Conservation (phyloP, 805 yeast genomes). For the Nakazawaea ishiwadae region DNA sequence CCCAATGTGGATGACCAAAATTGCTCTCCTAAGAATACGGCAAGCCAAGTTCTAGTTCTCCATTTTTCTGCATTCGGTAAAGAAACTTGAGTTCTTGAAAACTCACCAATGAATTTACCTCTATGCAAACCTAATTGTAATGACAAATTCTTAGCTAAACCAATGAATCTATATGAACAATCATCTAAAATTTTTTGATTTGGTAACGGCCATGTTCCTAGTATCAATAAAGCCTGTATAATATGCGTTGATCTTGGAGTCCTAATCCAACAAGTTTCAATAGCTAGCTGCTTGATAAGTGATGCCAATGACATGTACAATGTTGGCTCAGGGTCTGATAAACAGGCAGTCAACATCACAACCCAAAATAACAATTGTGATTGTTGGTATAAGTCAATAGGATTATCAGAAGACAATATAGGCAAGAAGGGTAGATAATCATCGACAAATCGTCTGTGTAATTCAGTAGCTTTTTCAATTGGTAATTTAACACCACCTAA, state of each 20-base stretch:
- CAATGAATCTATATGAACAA: conserved; percentile 83
- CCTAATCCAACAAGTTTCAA: conserved; percentile 87
- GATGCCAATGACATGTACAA: conserved; percentile 72
- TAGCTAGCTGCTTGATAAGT: conserved; percentile 79
- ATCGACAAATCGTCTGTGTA: conserved; percentile 65
- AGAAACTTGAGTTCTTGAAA: conserved; percentile 83
- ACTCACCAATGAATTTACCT: conserved; percentile 87
- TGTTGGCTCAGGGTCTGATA: conserved; percentile 84
- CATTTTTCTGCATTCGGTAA: conserved; percentile 89
- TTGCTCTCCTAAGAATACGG: conserved; percentile 82
- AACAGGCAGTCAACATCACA: conserved; percentile 78
- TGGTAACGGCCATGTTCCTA: conserved; percentile 89
- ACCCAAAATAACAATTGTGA: conserved; percentile 89
- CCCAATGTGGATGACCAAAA: conserved; percentile 89
- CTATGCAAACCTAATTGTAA: conserved; percentile 87
- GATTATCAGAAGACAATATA: conserved; percentile 63
- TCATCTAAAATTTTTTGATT: conserved; percentile 90
- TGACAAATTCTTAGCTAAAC: conserved; percentile 78
- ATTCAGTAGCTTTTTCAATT: conserved; percentile 59
- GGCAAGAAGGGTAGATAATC: conserved; percentile 77
- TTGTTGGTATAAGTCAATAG: conserved; percentile 74
- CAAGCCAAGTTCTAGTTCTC: conserved; percentile 92
- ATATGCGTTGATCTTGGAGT: conserved; percentile 94
- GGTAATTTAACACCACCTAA: conserved; percentile 74
- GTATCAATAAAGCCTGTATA: conserved; percentile 81